phyloP scores from a whole-genome alignment of 139 green algal species.

The Zygnema circumcarinatum region DNA sequence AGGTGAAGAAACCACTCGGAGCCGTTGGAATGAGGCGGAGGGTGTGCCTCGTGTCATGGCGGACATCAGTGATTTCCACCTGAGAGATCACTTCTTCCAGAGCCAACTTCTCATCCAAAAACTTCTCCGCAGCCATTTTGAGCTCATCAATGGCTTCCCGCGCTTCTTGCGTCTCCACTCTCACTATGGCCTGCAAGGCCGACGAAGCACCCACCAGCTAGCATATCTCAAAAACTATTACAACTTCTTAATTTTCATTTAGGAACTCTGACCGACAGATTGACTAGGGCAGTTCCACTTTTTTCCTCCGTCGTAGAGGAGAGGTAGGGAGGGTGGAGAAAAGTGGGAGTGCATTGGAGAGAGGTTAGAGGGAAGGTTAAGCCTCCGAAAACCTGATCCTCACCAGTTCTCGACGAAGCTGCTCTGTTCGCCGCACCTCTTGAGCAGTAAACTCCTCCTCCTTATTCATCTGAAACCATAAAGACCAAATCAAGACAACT shows the following conservation, averaged over 20 bases:
- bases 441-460: neutral
- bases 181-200: neutral
- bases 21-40: neutral
- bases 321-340: neutral
- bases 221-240: too few relatives aligned
- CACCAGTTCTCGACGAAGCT: neutral
- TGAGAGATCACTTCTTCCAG: neutral
- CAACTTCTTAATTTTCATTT: too few relatives aligned
- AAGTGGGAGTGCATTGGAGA: neutral
- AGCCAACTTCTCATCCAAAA: neutral
- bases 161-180: neutral
- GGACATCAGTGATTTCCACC: neutral
- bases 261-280: neutral
- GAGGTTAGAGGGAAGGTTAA: neutral
- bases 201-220: neutral
- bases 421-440: neutral
- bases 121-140: neutral
- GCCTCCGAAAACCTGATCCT: neutral
- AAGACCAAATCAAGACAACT: neutral
- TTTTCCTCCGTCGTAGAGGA: neutral
- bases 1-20: neutral
- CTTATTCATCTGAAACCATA: neutral
- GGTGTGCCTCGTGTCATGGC: neutral
- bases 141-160: neutral
- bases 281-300: neutral